Conservation (phyloP, 148 eudicot genomes). For the Cornus controversa region DNA sequence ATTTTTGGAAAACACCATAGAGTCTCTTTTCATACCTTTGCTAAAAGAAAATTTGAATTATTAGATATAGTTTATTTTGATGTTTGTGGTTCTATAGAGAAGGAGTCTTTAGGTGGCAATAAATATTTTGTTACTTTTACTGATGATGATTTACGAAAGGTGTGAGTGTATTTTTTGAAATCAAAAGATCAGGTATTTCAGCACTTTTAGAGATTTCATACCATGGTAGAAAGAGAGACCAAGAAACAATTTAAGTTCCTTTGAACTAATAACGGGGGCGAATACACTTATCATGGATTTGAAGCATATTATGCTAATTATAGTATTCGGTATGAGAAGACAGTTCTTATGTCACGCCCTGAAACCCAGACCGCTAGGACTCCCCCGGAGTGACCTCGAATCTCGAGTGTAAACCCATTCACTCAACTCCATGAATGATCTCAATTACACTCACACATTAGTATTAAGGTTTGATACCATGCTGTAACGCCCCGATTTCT, state of each 20-base stretch:
- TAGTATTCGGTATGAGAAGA: background rate
- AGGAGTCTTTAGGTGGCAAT: background rate
- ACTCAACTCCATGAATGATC: no score
- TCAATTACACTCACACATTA: no score
- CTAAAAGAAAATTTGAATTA: background rate
- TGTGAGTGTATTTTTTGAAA: background rate
- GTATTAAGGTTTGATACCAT: no score
- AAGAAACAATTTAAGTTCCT: background rate
- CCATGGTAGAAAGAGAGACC: background rate
- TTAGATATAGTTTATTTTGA: background rate
- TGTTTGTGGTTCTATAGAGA: background rate
- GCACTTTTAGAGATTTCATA: background rate
- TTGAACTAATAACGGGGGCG: background rate
- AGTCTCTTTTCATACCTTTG: background rate
- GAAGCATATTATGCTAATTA: background rate
- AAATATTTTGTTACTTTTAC: no score
- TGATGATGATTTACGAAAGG: background rate
- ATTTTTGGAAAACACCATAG: slow-evolving; percentile 1
- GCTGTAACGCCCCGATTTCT: no score
- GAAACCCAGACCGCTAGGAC: no score
- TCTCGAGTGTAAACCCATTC: no score
- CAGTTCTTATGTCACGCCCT: no score
- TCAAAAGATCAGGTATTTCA: background rate
- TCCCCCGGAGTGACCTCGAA: no score
- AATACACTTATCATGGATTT: slow-evolving; percentile 7